Evolutionary conservation across 305 asterid species (phyloP).

Genomic region (Fraxinus platypoda): DNA sequence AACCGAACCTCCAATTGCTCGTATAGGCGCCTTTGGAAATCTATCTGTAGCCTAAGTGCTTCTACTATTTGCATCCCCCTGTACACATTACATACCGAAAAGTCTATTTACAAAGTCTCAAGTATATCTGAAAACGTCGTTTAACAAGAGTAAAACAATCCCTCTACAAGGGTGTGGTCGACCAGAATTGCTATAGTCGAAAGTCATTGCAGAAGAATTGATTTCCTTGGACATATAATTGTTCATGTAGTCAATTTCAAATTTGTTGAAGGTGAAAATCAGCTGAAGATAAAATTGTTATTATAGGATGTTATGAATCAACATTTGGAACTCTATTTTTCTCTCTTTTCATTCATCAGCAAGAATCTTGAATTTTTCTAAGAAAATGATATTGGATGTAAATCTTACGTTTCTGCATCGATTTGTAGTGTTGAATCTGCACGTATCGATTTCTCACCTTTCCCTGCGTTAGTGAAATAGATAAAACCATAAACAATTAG

Average conservation of each 20-base stretch:
- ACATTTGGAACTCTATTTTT: neutral
- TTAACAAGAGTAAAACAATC: neutral
- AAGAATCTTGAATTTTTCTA: neutral
- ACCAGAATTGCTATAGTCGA: neutral
- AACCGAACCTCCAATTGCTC: conserved; percentile 43
- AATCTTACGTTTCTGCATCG: conserved; percentile 30
- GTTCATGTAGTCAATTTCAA: neutral
- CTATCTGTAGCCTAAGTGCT: conserved; percentile 39
- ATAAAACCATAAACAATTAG: neutral
- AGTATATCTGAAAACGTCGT: neutral
- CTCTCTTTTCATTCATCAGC: neutral
- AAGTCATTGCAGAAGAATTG: neutral
- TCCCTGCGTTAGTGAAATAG: conserved; percentile 23
- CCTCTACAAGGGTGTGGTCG: neutral
- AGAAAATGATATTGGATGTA: neutral
- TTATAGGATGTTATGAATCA: neutral
- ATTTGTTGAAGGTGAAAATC: neutral
- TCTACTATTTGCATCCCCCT: conserved; percentile 38
- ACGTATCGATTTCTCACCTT: neutral
- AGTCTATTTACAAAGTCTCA: neutral
- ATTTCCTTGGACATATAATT: neutral
- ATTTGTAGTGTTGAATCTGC: neutral
- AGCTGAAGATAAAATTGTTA: neutral
- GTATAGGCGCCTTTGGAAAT: conserved; percentile 31
- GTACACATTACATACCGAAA: neutral